Evolutionary conservation across 352 stramenopile species (phyloP).

Genomic region (Phytophthora sp.): DNA sequence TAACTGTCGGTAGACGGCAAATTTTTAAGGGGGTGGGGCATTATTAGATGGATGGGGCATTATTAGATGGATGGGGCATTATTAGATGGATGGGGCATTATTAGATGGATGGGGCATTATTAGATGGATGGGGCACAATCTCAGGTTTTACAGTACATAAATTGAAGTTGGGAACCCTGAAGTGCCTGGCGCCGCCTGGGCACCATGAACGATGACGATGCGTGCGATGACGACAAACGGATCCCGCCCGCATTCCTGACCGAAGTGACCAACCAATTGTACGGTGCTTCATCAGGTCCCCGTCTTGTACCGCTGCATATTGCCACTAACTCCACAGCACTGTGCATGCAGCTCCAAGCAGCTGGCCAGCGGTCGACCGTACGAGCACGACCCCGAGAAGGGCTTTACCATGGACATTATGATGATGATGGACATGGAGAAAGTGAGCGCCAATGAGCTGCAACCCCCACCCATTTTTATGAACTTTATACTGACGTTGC

Average conservation of each 20-base stretch:
- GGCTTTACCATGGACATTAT: conserved; percentile 93
- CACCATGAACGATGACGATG: conserved; percentile 20
- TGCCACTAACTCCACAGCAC: not conserved
- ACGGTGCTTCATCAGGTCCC: not conserved
- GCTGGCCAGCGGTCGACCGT: conserved; percentile 39
- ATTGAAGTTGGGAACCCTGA: too few species aligned
- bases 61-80: too few species aligned
- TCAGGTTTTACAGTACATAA: too few species aligned
- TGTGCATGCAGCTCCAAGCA: conserved; percentile 22
- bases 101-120: too few species aligned
- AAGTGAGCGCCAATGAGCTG: conserved; percentile 33
- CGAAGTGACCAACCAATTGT: conserved; percentile 41
- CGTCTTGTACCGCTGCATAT: not conserved
- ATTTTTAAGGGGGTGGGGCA: too few species aligned
- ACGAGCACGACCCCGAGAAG: conserved; percentile 81
- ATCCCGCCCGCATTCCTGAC: conserved; percentile 47
- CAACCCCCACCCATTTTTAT: not conserved
- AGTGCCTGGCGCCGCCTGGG: too few species aligned
- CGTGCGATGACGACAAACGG: conserved; percentile 12
- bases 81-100: too few species aligned
- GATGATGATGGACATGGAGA: conserved; percentile 92
- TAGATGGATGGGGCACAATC: too few species aligned
- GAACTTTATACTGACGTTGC: conserved; percentile 3
- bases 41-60: too few species aligned
- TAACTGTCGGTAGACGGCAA: too few species aligned